These are phyloP conservation scores for Sideroxylon spinosum DNA, from an alignment of 179 eudicot genomes.

Conservation along the genomic window DNA sequence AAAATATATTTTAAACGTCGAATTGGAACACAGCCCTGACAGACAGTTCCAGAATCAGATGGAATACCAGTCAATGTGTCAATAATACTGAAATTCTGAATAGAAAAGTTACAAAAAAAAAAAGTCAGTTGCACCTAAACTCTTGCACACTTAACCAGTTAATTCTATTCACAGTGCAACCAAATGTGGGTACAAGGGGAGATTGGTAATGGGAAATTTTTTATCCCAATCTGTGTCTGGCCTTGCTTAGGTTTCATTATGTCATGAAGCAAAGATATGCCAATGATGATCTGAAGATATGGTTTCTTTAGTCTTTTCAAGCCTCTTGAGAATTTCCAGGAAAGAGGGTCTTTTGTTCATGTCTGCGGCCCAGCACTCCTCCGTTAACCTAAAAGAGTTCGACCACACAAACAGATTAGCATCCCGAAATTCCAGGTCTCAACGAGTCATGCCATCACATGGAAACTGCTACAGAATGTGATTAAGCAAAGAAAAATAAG, in stretches of 20 bases:
- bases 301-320: conserved; percentile 69
- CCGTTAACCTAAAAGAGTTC: conserved; percentile 48
- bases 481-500: too few relatives aligned
- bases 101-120: neutral
- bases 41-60: neutral
- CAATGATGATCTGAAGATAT: conserved; percentile 68
- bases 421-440: neutral
- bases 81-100: neutral
- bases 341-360: conserved; percentile 77
- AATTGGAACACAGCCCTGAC: neutral
- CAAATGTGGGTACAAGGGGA: neutral
- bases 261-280: conserved; percentile 50
- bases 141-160: conserved; percentile 2
- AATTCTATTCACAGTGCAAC: conserved; percentile 17
- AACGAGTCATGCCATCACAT: neutral
- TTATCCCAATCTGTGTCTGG: neutral
- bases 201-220: neutral
- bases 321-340: conserved; percentile 83
- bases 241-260: neutral
- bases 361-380: conserved; percentile 80
- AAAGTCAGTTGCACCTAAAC: neutral
- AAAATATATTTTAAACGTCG: neutral
- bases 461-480: neutral
- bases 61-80: neutral
- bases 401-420: conserved; percentile 14